Conservation (phyloP, 148 eudicot genomes). For the Vaccinium darrowii region DNA sequence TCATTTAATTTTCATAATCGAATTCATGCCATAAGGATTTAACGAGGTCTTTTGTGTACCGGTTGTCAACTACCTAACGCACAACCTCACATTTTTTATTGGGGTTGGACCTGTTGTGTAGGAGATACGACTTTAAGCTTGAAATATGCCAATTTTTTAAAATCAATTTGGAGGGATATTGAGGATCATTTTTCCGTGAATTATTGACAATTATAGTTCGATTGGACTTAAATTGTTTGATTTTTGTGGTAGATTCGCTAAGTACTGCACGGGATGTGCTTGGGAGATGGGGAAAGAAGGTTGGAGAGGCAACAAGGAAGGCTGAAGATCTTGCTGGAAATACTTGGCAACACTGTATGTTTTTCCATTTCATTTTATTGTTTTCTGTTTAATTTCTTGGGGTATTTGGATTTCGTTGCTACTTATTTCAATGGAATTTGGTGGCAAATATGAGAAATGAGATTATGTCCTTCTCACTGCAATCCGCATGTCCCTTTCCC, state of each 20-base stretch:
- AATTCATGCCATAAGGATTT: too few species aligned
- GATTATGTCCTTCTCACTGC: background rate
- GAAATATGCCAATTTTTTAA: background rate
- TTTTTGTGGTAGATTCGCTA: constrained; percentile 52
- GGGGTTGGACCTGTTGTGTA: too few species aligned
- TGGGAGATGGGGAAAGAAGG: constrained; percentile 88
- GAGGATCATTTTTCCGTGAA: background rate
- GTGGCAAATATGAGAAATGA: background rate
- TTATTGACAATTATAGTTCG: background rate
- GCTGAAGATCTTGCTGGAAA: constrained; percentile 89
- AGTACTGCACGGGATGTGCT: constrained; percentile 56
- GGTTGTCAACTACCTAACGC: too few species aligned
- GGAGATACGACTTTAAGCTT: too few species aligned
- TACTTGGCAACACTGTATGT: constrained; percentile 92
- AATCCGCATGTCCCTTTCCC: background rate
- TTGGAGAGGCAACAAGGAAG: constrained; percentile 73
- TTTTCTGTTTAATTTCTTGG: background rate
- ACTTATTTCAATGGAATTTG: background rate
- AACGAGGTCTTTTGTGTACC: too few species aligned
- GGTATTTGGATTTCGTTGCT: background rate
- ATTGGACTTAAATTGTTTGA: background rate
- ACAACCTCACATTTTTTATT: too few species aligned
- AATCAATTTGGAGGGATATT: background rate
- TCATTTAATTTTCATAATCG: too few species aligned
- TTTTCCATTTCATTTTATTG: background rate